Evolutionary conservation across 208 protist genomes (phyloP).

Genomic region (Leishmania lainsoni): DNA sequence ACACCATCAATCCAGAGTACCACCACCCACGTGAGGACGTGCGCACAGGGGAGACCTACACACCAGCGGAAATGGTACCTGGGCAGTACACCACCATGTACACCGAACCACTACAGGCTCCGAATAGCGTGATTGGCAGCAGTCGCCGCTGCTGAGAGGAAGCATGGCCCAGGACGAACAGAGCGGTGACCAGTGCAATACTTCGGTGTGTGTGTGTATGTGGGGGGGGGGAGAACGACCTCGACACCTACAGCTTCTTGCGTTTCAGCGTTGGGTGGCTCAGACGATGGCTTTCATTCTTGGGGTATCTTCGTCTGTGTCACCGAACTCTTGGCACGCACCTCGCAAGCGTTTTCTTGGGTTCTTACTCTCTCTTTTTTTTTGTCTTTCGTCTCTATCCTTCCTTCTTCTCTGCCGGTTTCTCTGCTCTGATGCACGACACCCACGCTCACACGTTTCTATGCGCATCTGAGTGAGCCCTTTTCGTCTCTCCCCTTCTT

Average conservation of each 20-base stretch:
- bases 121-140: slow-evolving; percentile 50
- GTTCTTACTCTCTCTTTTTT: not conserved
- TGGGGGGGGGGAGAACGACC: not conserved
- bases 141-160: slow-evolving; percentile 2
- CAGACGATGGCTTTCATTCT: not conserved
- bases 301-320: not conserved
- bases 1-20: slow-evolving; percentile 83
- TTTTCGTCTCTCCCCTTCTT: not conserved
- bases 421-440: not conserved
- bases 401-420: not conserved
- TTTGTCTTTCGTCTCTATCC: not conserved
- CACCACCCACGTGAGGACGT: slow-evolving; percentile 85
- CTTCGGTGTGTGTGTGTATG: too few species aligned
- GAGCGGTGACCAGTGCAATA: not conserved
- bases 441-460: not conserved
- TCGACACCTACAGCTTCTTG: not conserved
- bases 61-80: slow-evolving; percentile 76
- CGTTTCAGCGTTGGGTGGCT: not conserved
- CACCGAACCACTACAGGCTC: slow-evolving; percentile 72
- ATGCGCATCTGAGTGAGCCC: not conserved
- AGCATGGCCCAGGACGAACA: not conserved
- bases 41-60: slow-evolving; percentile 74
- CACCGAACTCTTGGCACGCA: not conserved
- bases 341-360: not conserved
- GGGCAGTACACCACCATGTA: slow-evolving; percentile 88